These are phyloP conservation scores for Hibiscus tridactylites DNA, from an alignment of 345 rosid species.

Conservation along the genomic window DNA sequence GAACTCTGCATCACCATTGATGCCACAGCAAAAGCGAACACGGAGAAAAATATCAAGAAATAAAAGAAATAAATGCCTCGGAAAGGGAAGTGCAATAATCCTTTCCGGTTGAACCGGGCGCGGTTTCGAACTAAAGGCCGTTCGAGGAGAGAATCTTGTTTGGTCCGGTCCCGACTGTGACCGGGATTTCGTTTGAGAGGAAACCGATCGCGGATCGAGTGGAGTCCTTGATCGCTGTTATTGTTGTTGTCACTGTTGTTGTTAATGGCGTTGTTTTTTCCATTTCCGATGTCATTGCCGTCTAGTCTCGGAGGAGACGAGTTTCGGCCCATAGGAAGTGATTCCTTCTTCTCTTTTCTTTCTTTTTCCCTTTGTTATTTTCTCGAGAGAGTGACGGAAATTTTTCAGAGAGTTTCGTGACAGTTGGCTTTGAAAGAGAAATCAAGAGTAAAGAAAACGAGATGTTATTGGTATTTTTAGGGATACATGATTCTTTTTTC, in stretches of 20 bases:
- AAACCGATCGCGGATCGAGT: slow-evolving; percentile 60
- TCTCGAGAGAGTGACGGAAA: slow-evolving; percentile 11
- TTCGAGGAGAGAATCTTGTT: slow-evolving; percentile 23
- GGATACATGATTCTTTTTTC: background rate
- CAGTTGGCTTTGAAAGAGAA: slow-evolving; percentile 17
- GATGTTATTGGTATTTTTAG: background rate
- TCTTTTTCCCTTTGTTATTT: background rate
- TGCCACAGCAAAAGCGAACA: slow-evolving; percentile 64
- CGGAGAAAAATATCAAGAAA: slow-evolving; percentile 45
- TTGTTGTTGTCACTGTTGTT: slow-evolving; percentile 10
- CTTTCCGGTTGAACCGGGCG: slow-evolving; percentile 48
- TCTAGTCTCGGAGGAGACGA: slow-evolving; percentile 34
- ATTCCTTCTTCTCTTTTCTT: background rate
- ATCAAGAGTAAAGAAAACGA: slow-evolving; percentile 13
- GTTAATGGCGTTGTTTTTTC: background rate
- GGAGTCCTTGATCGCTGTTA: slow-evolving; percentile 20
- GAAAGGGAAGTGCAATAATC: slow-evolving; percentile 39
- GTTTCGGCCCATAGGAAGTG: slow-evolving; percentile 38
- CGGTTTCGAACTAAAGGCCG: slow-evolving; percentile 38
- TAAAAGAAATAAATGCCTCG: slow-evolving; percentile 62
- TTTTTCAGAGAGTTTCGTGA: slow-evolving; percentile 18
- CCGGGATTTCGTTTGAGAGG: slow-evolving; percentile 48
- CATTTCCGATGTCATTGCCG: slow-evolving; percentile 22
- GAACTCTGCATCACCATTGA: slow-evolving; percentile 76
- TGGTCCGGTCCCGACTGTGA: slow-evolving; percentile 31